A percentile compares a stretch with the other conserved stretches of the same genome.
Conservation (phyloP, 1,284 basidiomycete genomes). For the Phellopilus nigrolimitatus region DNA sequence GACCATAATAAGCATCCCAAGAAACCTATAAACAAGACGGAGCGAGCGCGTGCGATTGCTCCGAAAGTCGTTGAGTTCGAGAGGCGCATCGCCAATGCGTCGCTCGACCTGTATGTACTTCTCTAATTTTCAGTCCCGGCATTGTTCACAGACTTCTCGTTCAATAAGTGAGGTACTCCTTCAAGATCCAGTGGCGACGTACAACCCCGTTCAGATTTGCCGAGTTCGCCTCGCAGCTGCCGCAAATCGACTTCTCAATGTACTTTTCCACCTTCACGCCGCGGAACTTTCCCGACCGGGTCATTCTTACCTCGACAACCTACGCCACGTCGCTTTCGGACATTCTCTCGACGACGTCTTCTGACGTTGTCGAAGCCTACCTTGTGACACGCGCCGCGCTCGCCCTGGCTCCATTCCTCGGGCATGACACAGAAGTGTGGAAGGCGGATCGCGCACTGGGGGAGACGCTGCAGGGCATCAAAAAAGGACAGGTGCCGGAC, state of each 20-base stretch:
- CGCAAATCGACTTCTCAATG: conserved; percentile 75
- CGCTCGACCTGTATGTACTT: conserved; percentile 65
- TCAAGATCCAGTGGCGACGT: conserved; percentile 81
- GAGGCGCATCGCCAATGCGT: conserved; percentile 73
- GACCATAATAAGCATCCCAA: conserved; percentile 38
- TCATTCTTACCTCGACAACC: conserved; percentile 83
- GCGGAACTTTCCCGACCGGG: conserved; percentile 66
- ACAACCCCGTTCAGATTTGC: conserved; percentile 79
- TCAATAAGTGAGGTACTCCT: conserved; percentile 51
- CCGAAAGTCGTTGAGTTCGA: conserved; percentile 79
- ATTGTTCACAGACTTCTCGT: conserved; percentile 6
- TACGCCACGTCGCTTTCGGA: conserved; percentile 68
- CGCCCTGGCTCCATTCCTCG: conserved; percentile 62
- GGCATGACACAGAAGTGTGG: conserved; percentile 71
- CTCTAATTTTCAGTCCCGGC: background rate
- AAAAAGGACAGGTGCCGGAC: conserved; percentile 82
- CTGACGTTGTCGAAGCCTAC: conserved; percentile 83
- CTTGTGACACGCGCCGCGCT: conserved; percentile 71
- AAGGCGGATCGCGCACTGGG: conserved; percentile 64
- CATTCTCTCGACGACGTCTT: conserved; percentile 66
- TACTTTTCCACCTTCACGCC: conserved; percentile 86
- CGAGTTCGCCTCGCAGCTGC: conserved; percentile 67
- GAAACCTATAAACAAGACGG: conserved; percentile 35
- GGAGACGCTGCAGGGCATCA: conserved; percentile 78
- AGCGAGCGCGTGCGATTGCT: conserved; percentile 61